Conservation (phyloP, 768 basidiomycete species). For the Boletellus ananas region DNA sequence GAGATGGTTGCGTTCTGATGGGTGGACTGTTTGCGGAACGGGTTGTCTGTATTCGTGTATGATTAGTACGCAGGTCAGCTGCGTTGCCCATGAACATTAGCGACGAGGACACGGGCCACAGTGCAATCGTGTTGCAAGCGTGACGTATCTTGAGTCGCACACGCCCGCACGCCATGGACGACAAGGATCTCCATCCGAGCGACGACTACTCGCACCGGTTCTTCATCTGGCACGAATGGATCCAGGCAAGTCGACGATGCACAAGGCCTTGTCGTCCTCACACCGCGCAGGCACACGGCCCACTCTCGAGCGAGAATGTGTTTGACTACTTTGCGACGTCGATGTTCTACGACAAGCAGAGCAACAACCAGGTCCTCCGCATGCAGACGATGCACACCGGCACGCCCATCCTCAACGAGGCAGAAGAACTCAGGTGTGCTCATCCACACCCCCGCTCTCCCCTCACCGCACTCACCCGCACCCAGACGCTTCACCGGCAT, state of each 20-base stretch:
- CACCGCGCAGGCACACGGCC: slow-evolving; percentile 56
- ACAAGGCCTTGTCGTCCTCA: neutral
- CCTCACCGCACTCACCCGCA: slow-evolving; percentile 1
- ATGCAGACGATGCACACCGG: slow-evolving; percentile 93
- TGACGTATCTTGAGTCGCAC: no score
- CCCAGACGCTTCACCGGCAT: slow-evolving; percentile 79
- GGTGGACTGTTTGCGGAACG: neutral
- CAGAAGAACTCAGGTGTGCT: slow-evolving; percentile 70
- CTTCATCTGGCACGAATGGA: slow-evolving; percentile 92
- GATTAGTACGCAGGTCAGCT: slow-evolving; percentile 4
- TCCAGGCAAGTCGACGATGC: slow-evolving; percentile 49
- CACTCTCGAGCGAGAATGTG: slow-evolving; percentile 71
- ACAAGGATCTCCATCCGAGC: slow-evolving; percentile 66
- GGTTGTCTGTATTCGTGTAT: slow-evolving; percentile 4
- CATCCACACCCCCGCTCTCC: neutral
- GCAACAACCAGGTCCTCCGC: slow-evolving; percentile 86
- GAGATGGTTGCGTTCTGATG: slow-evolving; percentile 46
- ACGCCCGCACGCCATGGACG: slow-evolving; percentile 37
- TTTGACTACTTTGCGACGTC: slow-evolving; percentile 89
- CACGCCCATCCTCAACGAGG: slow-evolving; percentile 71
- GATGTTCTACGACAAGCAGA: slow-evolving; percentile 94
- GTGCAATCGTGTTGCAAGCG: no score
- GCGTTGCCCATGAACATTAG: neutral
- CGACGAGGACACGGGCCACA: no score
- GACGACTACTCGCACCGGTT: slow-evolving; percentile 81